These are phyloP conservation scores for Colletotrichum phormii DNA, from an alignment of 2,329 filamentous ascomycete species.

Conservation along the genomic window DNA sequence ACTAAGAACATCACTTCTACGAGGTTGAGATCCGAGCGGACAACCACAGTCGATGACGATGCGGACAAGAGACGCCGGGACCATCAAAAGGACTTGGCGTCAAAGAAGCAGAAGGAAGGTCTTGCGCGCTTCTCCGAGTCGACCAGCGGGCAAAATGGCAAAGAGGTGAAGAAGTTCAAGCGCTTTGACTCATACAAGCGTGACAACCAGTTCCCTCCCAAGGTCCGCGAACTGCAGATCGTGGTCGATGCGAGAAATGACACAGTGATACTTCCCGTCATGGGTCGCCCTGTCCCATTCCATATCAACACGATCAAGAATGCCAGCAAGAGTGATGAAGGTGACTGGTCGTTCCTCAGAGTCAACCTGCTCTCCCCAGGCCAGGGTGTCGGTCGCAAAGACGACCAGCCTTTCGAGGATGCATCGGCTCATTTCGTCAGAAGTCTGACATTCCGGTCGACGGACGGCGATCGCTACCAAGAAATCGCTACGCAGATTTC, in stretches of 20 bases:
- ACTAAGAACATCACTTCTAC: slow-evolving; percentile 97
- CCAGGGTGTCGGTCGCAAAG: slow-evolving; percentile 95
- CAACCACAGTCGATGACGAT: slow-evolving; percentile 89
- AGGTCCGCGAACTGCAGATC: slow-evolving; percentile 87
- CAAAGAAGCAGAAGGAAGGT: slow-evolving; percentile 91
- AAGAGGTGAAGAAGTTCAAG: slow-evolving; percentile 98
- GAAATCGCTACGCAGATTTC: slow-evolving; percentile 94
- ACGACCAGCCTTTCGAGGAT: slow-evolving; percentile 98
- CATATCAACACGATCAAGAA: slow-evolving; percentile 99
- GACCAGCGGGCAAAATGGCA: slow-evolving; percentile 85
- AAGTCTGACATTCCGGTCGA: slow-evolving; percentile 93
- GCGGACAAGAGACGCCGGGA: slow-evolving; percentile 87
- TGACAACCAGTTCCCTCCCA: slow-evolving; percentile 89
- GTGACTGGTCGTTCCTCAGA: slow-evolving; percentile 91
- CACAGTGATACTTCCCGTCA: slow-evolving; percentile 93
- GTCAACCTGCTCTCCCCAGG: slow-evolving; percentile 98
- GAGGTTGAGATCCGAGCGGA: slow-evolving; percentile 89
- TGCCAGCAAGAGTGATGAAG: slow-evolving; percentile 96
- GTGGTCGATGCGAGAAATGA: slow-evolving; percentile 91
- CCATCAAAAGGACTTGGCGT: slow-evolving; percentile 89
- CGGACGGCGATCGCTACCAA: slow-evolving; percentile 87
- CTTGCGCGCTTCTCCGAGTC: slow-evolving; percentile 87
- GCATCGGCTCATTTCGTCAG: slow-evolving; percentile 94
- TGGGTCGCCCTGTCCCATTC: slow-evolving; percentile 97
- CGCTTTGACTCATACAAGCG: slow-evolving; percentile 99